Percentiles rank a stretch among this genome's conserved stretches.
phyloP scores from a whole-genome alignment of 108 stramenopile species.

The Fistulifera pelliculosa region DNA sequence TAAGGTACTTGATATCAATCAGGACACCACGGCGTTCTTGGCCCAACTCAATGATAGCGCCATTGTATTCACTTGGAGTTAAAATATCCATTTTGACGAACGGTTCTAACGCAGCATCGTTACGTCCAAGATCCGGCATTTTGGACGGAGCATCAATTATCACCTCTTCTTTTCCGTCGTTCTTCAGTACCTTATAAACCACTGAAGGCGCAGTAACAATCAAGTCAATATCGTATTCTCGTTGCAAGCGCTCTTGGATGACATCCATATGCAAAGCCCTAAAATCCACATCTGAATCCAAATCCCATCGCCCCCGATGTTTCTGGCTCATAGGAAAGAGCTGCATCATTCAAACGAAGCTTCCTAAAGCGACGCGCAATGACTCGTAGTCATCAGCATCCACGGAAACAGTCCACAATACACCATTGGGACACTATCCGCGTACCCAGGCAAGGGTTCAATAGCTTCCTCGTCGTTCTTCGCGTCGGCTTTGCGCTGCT shows the following conservation, averaged over 20 bases:
- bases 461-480: constrained; percentile 32
- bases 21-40: constrained; percentile 81
- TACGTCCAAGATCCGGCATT: constrained; percentile 85
- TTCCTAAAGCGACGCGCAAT: constrained; percentile 83
- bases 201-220: constrained; percentile 97
- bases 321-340: constrained; percentile 81
- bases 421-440: constrained; percentile 90
- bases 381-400: constrained; percentile 92
- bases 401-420: constrained; percentile 94
- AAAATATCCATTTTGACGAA: constrained; percentile 85
- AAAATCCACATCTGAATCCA: constrained; percentile 95
- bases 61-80: constrained; percentile 80
- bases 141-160: constrained; percentile 87
- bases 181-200: constrained; percentile 78
- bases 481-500: constrained; percentile 31
- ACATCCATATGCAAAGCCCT: constrained; percentile 99
- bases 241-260: constrained; percentile 87
- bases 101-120: constrained; percentile 79
- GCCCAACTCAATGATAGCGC: constrained; percentile 78
- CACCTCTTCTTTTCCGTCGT: constrained; percentile 32
- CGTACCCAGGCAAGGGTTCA: constrained; percentile 67
- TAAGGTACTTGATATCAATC: constrained; percentile 89
- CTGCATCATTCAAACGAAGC: constrained; percentile 91
- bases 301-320: constrained; percentile 84
- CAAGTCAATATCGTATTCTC: constrained; percentile 93